phyloP scores from a whole-genome alignment of 2,329 filamentous ascomycete genomes.

The Colletotrichum abscissum region DNA sequence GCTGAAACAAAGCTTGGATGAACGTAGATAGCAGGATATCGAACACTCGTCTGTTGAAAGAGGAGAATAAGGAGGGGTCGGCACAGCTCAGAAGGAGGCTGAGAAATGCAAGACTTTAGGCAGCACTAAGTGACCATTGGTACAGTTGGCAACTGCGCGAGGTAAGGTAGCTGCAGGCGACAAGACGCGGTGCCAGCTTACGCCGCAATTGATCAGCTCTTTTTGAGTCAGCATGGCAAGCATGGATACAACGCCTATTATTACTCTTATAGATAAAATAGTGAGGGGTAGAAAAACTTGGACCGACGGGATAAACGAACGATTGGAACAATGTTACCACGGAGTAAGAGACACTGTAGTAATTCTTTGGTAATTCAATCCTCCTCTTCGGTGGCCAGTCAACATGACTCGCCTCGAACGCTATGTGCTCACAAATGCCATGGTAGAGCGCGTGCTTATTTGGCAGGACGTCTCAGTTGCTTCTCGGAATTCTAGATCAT shows the following conservation, averaged over 20 bases:
- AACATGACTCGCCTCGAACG: neutral
- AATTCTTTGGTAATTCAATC: neutral
- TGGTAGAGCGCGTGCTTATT: neutral
- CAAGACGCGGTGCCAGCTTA: neutral
- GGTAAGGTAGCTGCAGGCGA: neutral
- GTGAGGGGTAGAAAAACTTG: neutral
- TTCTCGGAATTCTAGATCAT: neutral
- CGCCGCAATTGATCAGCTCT: neutral
- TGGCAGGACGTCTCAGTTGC: neutral
- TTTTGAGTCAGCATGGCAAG: neutral
- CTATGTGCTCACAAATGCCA: neutral
- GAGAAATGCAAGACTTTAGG: neutral
- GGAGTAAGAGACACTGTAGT: neutral
- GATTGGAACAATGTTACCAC: neutral
- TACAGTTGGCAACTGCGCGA: neutral
- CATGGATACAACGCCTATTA: neutral
- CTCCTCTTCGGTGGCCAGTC: neutral
- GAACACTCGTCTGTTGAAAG: neutral
- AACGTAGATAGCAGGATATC: neutral
- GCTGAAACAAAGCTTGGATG: neutral
- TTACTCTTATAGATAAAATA: neutral
- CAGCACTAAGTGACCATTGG: neutral
- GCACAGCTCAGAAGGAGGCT: neutral
- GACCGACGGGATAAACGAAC: neutral
- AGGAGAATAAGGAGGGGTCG: neutral